phyloP scores from a whole-genome alignment of 164 flowering plant genomes.

The Houttuynia cordata region DNA sequence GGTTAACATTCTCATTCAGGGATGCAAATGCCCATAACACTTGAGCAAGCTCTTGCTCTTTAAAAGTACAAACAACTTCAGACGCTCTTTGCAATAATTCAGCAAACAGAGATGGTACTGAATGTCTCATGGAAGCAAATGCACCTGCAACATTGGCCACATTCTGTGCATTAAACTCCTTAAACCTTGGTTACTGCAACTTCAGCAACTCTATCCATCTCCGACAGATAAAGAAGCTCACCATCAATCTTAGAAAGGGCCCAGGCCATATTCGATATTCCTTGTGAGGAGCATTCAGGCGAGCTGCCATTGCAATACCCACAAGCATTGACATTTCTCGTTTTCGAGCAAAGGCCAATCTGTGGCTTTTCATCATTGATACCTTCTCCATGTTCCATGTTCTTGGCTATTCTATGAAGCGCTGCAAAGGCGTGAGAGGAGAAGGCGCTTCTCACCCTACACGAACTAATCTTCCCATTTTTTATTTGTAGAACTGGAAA shows the following conservation, averaged over 20 bases:
- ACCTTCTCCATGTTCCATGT: conserved; percentile 98
- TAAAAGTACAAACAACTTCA: conserved; percentile 46
- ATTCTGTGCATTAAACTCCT: conserved; percentile 88
- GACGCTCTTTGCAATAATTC: conserved; percentile 67
- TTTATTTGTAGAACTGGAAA: not conserved
- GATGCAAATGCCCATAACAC: conserved; percentile 96
- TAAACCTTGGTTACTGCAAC: conserved; percentile 65
- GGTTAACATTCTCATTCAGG: conserved; percentile 62
- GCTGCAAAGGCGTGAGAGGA: conserved; percentile 83
- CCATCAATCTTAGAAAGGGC: conserved; percentile 97
- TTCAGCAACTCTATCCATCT: conserved; percentile 97
- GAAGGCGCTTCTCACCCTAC: conserved; percentile 53
- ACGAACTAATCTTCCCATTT: conserved; percentile 1
- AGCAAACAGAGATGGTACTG: conserved; percentile 67
- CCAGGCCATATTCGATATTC: conserved; percentile 87
- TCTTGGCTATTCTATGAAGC: conserved; percentile 85
- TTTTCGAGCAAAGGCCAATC: conserved; percentile 81
- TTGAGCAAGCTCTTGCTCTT: conserved; percentile 81
- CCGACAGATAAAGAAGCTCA: conserved; percentile 74
- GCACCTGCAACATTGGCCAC: conserved; percentile 95
- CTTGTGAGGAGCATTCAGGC: conserved; percentile 91
- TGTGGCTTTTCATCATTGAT: conserved; percentile 47
- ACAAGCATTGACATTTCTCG: conserved; percentile 92
- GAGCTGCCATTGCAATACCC: conserved; percentile 68
- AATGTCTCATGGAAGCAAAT: conserved; percentile 93